Evolutionary conservation across 768 basidiomycete genomes (phyloP).

Genomic region (Lentinus tigrinus): DNA sequence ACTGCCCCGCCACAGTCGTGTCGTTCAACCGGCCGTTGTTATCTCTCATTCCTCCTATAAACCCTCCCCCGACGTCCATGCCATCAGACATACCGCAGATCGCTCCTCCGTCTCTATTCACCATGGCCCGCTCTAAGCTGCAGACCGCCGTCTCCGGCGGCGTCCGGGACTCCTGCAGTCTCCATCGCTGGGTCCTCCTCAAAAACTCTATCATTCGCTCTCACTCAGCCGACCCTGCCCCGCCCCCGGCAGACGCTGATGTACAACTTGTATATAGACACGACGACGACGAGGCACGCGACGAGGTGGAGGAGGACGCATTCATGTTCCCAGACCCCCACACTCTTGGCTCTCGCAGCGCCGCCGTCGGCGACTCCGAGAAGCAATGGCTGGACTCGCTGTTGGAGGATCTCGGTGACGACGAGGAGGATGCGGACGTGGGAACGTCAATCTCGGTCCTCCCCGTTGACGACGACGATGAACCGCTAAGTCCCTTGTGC

Average conservation of each 20-base stretch:
- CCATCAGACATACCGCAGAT: conserved; percentile 37
- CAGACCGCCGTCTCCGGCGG: conserved; percentile 54
- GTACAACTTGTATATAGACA: conserved; percentile 35
- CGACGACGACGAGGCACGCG: conserved; percentile 44
- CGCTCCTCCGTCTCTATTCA: conserved; percentile 48
- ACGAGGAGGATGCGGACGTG: conserved; percentile 50
- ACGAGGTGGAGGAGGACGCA: conserved; percentile 57
- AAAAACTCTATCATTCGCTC: conserved; percentile 78
- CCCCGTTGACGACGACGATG: conserved; percentile 57
- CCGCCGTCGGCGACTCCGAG: conserved; percentile 54
- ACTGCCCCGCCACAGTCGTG: conserved; percentile 16
- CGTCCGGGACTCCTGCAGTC: conserved; percentile 63
- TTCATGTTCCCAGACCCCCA: conserved; percentile 83
- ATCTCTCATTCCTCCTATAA: conserved; percentile 34
- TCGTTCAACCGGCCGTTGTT: conserved; percentile 29
- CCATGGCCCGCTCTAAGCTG: conserved; percentile 74
- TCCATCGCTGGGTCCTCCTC: conserved; percentile 85
- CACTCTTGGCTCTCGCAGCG: conserved; percentile 43
- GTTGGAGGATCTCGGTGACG: conserved; percentile 70
- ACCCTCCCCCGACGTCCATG: conserved; percentile 21
- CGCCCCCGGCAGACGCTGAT: conserved; percentile 23
- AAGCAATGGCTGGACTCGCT: conserved; percentile 82
- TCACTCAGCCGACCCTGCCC: conserved; percentile 36
- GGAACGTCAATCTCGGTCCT: conserved; percentile 33
- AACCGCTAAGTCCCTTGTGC: conserved; percentile 54